phyloP scores from a whole-genome alignment of 768 basidiomycete genomes.

The Tylopilus subfusipes region DNA sequence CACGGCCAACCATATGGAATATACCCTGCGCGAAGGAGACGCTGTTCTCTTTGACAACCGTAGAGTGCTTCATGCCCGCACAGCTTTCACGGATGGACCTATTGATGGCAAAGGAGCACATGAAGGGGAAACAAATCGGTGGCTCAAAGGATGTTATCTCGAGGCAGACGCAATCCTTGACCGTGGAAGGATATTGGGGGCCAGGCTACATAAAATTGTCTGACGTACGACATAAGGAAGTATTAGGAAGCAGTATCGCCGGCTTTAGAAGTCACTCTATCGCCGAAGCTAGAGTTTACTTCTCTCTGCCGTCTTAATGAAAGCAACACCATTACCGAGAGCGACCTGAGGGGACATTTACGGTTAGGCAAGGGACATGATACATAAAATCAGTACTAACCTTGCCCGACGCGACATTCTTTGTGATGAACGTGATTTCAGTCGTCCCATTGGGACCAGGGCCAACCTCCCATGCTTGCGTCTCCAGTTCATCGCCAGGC shows the following conservation, averaged over 20 bases:
- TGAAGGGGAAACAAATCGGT: constrained; percentile 59
- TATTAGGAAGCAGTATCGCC: not conserved
- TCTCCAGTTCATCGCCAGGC: constrained; percentile 80
- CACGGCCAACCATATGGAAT: constrained; percentile 48
- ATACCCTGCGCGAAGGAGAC: constrained; percentile 77
- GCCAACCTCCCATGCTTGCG: constrained; percentile 74
- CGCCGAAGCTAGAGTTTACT: constrained; percentile 37
- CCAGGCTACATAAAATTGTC: constrained; percentile 18
- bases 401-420: constrained; percentile 58
- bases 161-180: constrained; percentile 66
- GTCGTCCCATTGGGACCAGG: constrained; percentile 53
- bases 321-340: constrained; percentile 62
- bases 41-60: constrained; percentile 91
- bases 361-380: not conserved
- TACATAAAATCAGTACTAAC: constrained; percentile 26
- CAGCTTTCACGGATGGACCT: constrained; percentile 54
- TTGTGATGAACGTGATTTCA: constrained; percentile 62
- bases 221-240: too few relatives aligned
- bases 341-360: constrained; percentile 35
- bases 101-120: constrained; percentile 29
- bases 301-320: constrained; percentile 50
- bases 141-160: constrained; percentile 88
- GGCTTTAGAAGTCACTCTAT: not conserved
- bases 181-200: constrained; percentile 50
- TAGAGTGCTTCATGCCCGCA: constrained; percentile 82